Evolutionary conservation across 768 basidiomycete genomes (phyloP).

Genomic region (Podaxis sp.): DNA sequence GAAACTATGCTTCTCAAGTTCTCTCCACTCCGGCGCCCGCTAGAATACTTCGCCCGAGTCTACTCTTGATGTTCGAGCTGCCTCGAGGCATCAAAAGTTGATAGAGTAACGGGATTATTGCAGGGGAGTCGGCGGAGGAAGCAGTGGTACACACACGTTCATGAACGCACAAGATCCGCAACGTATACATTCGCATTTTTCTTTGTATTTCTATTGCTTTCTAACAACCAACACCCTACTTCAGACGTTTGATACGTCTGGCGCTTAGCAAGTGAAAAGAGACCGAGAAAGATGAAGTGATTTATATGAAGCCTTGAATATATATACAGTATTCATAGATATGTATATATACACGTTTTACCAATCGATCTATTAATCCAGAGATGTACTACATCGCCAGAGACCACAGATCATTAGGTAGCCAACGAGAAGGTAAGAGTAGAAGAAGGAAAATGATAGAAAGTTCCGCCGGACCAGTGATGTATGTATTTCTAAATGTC

Average conservation of each 20-base stretch:
- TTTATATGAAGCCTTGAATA: neutral
- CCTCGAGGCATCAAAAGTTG: neutral
- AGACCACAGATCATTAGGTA: slow-evolving; percentile 17
- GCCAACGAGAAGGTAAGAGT: neutral
- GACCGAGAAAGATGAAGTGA: neutral
- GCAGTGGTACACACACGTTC: neutral
- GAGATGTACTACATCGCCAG: neutral
- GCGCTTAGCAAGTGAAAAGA: neutral
- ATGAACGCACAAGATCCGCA: neutral
- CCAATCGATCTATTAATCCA: slow-evolving; percentile 2
- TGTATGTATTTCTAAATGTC: slow-evolving; percentile 10
- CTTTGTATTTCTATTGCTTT: neutral
- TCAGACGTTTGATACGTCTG: neutral
- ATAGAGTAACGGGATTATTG: neutral
- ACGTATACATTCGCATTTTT: neutral
- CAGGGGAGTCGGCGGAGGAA: neutral
- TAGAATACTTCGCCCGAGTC: neutral
- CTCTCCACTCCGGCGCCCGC: neutral
- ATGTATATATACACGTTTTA: slow-evolving; percentile 1
- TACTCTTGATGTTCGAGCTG: neutral
- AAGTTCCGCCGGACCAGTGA: slow-evolving; percentile 18
- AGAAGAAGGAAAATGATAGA: slow-evolving; percentile 5
- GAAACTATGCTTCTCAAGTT: neutral
- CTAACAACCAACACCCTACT: neutral
- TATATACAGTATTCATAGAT: slow-evolving; percentile 1